A percentile compares a stretch with the other conserved stretches of the same genome.
Conservation (phyloP, 805 yeast species). For the Metschnikowia reukaufii region DNA sequence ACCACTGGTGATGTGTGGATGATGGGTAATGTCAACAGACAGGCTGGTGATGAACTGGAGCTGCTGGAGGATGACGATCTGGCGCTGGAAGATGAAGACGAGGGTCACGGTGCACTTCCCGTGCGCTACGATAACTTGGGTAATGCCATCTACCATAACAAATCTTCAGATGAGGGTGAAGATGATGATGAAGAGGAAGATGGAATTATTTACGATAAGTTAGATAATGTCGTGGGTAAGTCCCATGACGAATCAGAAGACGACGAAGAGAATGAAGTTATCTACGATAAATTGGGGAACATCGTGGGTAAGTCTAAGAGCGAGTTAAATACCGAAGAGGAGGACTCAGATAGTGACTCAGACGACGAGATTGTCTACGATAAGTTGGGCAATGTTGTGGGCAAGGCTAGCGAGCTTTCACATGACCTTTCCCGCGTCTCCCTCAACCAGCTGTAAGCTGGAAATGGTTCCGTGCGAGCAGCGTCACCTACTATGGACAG, state of each 20-base stretch:
- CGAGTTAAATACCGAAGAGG: slow-evolving; percentile 20
- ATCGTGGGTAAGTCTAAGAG: too few relatives aligned
- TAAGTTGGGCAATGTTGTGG: slow-evolving; percentile 24
- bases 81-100: slow-evolving; percentile 18
- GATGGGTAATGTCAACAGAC: slow-evolving; percentile 73
- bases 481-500: too few relatives aligned
- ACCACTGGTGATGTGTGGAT: slow-evolving; percentile 67
- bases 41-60: slow-evolving; percentile 12
- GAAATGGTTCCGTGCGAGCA: too few relatives aligned
- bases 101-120: slow-evolving; percentile 14
- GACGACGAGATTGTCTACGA: slow-evolving; percentile 18
- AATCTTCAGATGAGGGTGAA: not conserved
- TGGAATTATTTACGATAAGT: not conserved
- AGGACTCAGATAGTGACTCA: slow-evolving; percentile 18
- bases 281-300: slow-evolving; percentile 15
- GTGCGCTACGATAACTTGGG: too few relatives aligned
- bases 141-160: not conserved
- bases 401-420: not conserved
- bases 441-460: not conserved
- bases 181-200: not conserved
- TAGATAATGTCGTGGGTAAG: not conserved
- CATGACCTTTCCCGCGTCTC: not conserved
- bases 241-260: not conserved
- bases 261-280: not conserved
- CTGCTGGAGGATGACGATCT: slow-evolving; percentile 17